These are phyloP conservation scores for Trichomonascus vanleenenianus DNA, from an alignment of 805 yeast species.

Conservation along the genomic window DNA sequence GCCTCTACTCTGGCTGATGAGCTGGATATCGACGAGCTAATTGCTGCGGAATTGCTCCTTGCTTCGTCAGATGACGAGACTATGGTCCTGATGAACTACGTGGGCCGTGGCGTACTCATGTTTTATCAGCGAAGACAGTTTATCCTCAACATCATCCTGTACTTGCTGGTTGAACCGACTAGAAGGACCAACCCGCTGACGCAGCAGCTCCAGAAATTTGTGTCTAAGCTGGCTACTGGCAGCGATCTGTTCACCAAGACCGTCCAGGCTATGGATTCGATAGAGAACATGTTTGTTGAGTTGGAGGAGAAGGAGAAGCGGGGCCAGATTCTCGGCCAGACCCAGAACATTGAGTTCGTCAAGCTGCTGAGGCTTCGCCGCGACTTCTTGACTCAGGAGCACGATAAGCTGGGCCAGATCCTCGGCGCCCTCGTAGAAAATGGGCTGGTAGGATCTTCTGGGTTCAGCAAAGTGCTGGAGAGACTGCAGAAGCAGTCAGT, in stretches of 20 bases:
- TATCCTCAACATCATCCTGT: constrained; percentile 43
- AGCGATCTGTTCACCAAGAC: constrained; percentile 34
- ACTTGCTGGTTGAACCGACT: constrained; percentile 6
- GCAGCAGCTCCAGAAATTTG: constrained; percentile 2
- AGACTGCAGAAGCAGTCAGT: constrained; percentile 43
- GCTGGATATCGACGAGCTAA: constrained; percentile 67
- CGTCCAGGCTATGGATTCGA: constrained; percentile 46
- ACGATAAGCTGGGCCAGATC: constrained; percentile 64
- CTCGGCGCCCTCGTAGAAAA: constrained; percentile 43
- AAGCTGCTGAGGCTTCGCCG: constrained; percentile 51
- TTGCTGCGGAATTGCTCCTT: constrained; percentile 61
- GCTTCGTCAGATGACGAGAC: constrained; percentile 35
- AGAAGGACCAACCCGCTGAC: too few relatives aligned
- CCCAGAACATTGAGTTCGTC: constrained; percentile 35
- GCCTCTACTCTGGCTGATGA: constrained; percentile 54
- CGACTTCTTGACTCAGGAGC: constrained; percentile 54
- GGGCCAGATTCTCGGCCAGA: constrained; percentile 45
- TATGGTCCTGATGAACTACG: constrained; percentile 30
- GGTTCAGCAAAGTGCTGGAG: constrained; percentile 35
- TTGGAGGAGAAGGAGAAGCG: constrained; percentile 44
- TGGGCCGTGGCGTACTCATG: constrained; percentile 48
- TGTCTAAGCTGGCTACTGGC: constrained; percentile 3
- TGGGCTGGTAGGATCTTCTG: constrained; percentile 28
- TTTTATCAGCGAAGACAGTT: constrained; percentile 65
- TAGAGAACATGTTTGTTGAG: constrained; percentile 49